phyloP scores from a whole-genome alignment of 192 early-diverging fungal genomes.

The Rhizophagus sp. region DNA sequence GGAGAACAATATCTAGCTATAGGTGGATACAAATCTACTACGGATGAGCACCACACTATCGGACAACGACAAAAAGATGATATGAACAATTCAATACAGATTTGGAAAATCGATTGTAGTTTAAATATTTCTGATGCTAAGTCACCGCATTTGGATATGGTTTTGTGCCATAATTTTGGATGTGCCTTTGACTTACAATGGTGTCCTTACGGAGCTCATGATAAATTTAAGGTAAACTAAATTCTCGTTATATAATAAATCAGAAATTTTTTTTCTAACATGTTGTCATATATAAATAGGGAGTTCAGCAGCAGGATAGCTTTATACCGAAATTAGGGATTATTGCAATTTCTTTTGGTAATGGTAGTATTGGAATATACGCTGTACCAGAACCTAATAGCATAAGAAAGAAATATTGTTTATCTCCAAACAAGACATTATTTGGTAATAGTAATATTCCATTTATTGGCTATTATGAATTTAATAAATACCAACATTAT shows the following conservation, averaged over 20 bases:
- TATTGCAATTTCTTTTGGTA: conserved; percentile 37
- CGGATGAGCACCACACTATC: conserved; percentile 32
- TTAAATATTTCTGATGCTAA: background rate
- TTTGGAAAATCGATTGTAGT: conserved; percentile 40
- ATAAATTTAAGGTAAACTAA: conserved; percentile 7
- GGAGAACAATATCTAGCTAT: conserved; percentile 40
- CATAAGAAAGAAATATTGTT: conserved; percentile 6
- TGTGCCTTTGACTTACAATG: conserved; percentile 38
- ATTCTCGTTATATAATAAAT: background rate
- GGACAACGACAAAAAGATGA: conserved; percentile 18
- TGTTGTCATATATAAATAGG: background rate
- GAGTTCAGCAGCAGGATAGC: background rate
- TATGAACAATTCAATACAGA: conserved; percentile 39
- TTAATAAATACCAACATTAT: background rate
- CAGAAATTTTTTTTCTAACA: background rate
- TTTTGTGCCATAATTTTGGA: conserved; percentile 45
- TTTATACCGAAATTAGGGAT: conserved; percentile 40
- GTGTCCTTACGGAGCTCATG: conserved; percentile 49
- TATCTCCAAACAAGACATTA: background rate
- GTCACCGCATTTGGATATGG: conserved; percentile 38
- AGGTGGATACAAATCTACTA: conserved; percentile 35
- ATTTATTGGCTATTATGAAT: background rate
- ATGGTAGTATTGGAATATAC: conserved; percentile 35
- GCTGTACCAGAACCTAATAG: conserved; percentile 40
- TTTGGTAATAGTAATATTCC: conserved; percentile 6